Evolutionary conservation across 768 basidiomycete species (phyloP).

Genomic region (Kwoniella botswanensis): DNA sequence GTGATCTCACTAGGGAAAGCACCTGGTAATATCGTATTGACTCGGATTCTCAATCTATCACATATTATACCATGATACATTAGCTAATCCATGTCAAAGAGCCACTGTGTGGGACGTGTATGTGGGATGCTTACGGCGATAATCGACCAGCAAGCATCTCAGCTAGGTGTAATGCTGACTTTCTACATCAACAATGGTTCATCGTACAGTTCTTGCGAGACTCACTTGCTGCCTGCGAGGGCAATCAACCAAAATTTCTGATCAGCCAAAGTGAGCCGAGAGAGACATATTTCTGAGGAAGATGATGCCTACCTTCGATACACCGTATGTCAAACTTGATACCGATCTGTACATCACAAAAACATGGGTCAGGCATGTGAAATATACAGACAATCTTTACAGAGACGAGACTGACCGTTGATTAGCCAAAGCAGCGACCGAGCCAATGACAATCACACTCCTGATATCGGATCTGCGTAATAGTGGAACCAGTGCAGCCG

Average conservation of each 20-base stretch:
- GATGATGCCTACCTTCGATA: constrained; percentile 28
- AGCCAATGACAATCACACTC: constrained; percentile 36
- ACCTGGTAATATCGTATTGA: constrained; percentile 44
- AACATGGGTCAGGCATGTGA: too few relatives aligned
- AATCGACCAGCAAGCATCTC: constrained; percentile 31
- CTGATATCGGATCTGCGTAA: constrained; percentile 28
- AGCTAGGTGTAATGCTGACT: constrained; percentile 26
- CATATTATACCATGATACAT: too few relatives aligned
- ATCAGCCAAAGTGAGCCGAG: background rate
- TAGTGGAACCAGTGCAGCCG: constrained; percentile 34
- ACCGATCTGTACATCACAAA: constrained; percentile 1
- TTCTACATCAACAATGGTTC: too few relatives aligned
- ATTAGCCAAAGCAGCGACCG: constrained; percentile 31
- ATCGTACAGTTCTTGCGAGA: background rate
- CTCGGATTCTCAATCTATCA: constrained; percentile 42
- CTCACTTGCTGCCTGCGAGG: constrained; percentile 27
- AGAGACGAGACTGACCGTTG: constrained; percentile 21
- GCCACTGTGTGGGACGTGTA: background rate
- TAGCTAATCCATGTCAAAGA: too few relatives aligned
- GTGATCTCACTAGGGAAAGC: constrained; percentile 46
- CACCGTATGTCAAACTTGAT: constrained; percentile 30
- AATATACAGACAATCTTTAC: background rate
- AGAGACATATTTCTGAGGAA: background rate
- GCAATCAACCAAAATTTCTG: background rate
- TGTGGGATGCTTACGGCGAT: constrained; percentile 24